Base-by-base conservation (phyloP, 371 early-diverging fungal genomes). In the Globomyces sp. region DNA sequence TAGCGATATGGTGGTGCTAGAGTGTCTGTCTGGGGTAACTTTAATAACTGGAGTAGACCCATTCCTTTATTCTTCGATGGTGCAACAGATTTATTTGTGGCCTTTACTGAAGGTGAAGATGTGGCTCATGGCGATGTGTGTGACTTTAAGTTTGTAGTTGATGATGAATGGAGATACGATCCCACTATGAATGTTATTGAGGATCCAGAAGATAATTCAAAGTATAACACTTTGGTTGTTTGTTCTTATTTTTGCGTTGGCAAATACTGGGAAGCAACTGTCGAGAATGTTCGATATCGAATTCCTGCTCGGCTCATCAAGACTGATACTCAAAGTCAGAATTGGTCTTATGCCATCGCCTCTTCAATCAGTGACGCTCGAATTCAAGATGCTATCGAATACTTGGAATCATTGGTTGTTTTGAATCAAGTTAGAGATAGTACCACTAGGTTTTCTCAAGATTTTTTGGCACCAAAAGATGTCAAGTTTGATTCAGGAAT, bases 11-110 rank as follows among this genome's bases (percentile, higher is more conserved):
- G 50, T 11, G 65, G 50, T 2, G 52, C 46, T 43, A 47, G 58
- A 58, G 65, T 65, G 11, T 43, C 37, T 13, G 52, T 65, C 3
- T 65, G 50, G 55, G 65, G 65, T 59, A 37, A 59, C 6, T 65
- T 65, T 43, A 65, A 65, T 46, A 55, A 55, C 43, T 65, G 65
- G 65, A 13, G 34, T 13, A 59, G 65, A 3, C 57, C 45, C 37
- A 50, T 65, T n/a, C 65, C 48, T 5, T 36, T 65, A 34, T 65
- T 65, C 48, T 65, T 40, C 46, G 65, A 65, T 51, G 55, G 55
- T 13, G 40, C 36, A 39, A 55, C 36, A 6, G 55, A 55, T 39
- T 6, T 55, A 4, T 34, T 53, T 36, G 43, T 55, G 4, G 64
- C 64, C 4, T 64, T 64, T 53, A 53, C 55, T 24, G 64, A 64